A percentile compares a stretch with the other conserved stretches of the same genome.
These are phyloP conservation scores for Phellopilus nigrolimitatus DNA, from an alignment of 1,284 basidiomycete species.

Conservation along the genomic window DNA sequence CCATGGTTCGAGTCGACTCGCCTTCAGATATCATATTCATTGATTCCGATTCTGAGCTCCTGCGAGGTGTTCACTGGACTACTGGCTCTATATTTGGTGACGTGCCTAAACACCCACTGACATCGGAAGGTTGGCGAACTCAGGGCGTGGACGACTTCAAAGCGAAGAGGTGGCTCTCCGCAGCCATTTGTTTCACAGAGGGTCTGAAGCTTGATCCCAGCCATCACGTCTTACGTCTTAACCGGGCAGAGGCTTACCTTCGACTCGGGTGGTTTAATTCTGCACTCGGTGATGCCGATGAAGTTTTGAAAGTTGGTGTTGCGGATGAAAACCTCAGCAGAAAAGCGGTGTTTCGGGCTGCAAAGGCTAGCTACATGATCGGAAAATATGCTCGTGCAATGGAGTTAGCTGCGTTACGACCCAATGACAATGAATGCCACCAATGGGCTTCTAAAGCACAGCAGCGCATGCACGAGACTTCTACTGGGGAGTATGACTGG, in stretches of 20 bases:
- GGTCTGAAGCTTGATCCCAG: constrained; percentile 6
- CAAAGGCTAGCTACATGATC: constrained; percentile 7
- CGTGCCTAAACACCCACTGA: constrained; percentile 1
- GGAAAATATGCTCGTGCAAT: constrained; percentile 1
- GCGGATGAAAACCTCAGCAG: not conserved
- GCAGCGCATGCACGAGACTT: not conserved
- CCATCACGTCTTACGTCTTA: constrained; percentile 2
- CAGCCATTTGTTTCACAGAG: constrained; percentile 9
- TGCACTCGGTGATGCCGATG: constrained; percentile 13
- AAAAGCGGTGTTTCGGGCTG: constrained; percentile 14
- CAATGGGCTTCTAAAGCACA: constrained; percentile 1
- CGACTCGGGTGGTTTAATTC: constrained; percentile 14
- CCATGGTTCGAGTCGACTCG: constrained; percentile 30
- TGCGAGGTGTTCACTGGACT: not conserved
- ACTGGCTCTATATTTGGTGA: not conserved
- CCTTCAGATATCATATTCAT: constrained; percentile 30
- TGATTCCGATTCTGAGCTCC: not conserved
- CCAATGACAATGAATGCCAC: constrained; percentile 1
- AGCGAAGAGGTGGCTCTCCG: constrained; percentile 1
- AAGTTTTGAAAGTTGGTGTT: not conserved
- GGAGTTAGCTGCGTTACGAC: not conserved
- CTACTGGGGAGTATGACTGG: constrained; percentile 14
- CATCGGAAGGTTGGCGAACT: constrained; percentile 3
- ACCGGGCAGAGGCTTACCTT: constrained; percentile 13
- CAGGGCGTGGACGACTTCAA: constrained; percentile 13